Percentiles rank a stretch among this genome's conserved stretches.
phyloP scores from a whole-genome alignment of 1,284 basidiomycete genomes.

The Ustilago sp. region DNA sequence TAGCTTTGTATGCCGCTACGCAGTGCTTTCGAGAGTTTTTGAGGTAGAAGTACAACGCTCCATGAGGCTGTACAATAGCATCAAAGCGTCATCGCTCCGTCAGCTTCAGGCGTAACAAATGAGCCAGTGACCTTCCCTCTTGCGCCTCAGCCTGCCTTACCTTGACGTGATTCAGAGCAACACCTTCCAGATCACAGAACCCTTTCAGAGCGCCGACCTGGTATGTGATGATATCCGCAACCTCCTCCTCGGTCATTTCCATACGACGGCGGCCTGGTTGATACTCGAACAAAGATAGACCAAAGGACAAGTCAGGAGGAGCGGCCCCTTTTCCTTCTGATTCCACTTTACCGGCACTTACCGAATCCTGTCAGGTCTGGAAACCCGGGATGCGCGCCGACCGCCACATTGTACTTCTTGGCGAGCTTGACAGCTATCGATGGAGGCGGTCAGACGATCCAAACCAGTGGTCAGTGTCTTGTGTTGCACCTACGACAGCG shows the following conservation, averaged over 20 bases:
- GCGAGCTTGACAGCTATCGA: slow-evolving; percentile 32
- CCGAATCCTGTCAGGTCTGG: slow-evolving; percentile 41
- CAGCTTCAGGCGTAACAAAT: neutral
- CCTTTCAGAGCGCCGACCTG: slow-evolving; percentile 40
- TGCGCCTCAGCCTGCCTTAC: slow-evolving; percentile 5
- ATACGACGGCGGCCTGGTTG: slow-evolving; percentile 30
- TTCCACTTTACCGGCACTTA: neutral
- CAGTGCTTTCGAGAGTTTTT: slow-evolving; percentile 26
- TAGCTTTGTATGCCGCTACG: slow-evolving; percentile 29
- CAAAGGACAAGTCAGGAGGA: neutral
- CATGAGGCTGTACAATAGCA: slow-evolving; percentile 23
- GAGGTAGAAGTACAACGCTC: slow-evolving; percentile 46
- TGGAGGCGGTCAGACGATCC: neutral
- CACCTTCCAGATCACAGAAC: slow-evolving; percentile 38
- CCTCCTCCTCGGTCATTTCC: slow-evolving; percentile 35
- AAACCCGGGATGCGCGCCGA: slow-evolving; percentile 45
- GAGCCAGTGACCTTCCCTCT: neutral
- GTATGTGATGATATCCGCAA: slow-evolving; percentile 41
- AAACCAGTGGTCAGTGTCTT: too few relatives aligned
- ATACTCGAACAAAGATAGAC: neutral
- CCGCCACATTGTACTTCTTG: slow-evolving; percentile 29
- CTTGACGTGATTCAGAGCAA: slow-evolving; percentile 41
- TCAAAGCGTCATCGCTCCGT: neutral
- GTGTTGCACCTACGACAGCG: too few relatives aligned
- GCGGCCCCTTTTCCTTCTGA: neutral